Base-by-base conservation (phyloP, 1,139 yeast species). In the Saccharomyces hybrid region DNA sequence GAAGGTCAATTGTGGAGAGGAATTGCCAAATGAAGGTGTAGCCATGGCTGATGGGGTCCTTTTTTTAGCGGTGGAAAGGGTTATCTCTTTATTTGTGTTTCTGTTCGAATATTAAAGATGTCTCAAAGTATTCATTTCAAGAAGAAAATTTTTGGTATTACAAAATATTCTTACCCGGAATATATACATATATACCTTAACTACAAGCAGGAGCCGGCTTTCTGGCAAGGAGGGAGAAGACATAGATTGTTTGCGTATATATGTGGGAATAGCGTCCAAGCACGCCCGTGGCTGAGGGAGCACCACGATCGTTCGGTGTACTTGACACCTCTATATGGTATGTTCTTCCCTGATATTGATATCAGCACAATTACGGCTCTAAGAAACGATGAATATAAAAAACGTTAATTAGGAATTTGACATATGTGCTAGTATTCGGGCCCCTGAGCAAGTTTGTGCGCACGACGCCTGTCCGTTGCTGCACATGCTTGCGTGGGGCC, bases 361-460 rank as follows among this genome's bases (percentile, higher is more conserved):
- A 54, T 67, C 54, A 62, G 70, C 69, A 67, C 70, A 64, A 66
- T 63, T 60, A 60, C 69, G 70, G 70, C 70, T 63, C 70, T 38
- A 38, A 38, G 44, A 38, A 38, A 38, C 68, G 58, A 54, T 57
- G 60, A 61, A 58, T 56, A 61, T 63, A 47, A 23, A 48, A 23
- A 55, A 52, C 58, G 44, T 38, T 60, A 57, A 61, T 49, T 58
- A 67, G 70, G 70, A 67, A 67, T 67, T 66, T 66, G 70, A 67
- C 70, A 59, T 60, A 62, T 63, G 70, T 66, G 68, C 70, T 61
- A 52, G 27, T 9, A 14, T n/a, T 3, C 11, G 16, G 25, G 11
- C 16, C 44, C 44, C 25, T 9, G 13, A 16, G 44, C 44, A 38
- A 38, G 44, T 14, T 23, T 38, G 13, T 16, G 25, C 44, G 26